A percentile compares a stretch with the other conserved stretches of the same genome.
These are phyloP conservation scores for Boletus rubroflammeus DNA, from an alignment of 768 basidiomycete genomes.

Conservation along the genomic window DNA sequence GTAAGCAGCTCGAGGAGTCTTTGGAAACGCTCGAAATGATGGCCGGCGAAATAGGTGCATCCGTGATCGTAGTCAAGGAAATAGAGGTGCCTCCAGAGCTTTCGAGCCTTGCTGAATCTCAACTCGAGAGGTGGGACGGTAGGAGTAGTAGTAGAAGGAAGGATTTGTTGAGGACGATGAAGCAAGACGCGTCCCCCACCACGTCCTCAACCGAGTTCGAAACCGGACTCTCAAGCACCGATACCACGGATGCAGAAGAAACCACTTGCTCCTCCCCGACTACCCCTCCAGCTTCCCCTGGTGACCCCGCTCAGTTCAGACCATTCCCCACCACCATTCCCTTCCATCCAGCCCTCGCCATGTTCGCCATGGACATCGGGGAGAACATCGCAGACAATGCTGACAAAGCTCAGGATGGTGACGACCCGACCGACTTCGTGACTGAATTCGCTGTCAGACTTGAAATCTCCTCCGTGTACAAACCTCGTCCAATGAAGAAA, in stretches of 20 bases:
- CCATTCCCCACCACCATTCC: slow-evolving; percentile 11
- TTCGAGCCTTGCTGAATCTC: slow-evolving; percentile 33
- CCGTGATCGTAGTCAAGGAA: slow-evolving; percentile 87
- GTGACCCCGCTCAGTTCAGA: background rate
- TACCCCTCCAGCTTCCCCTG: slow-evolving; percentile 6
- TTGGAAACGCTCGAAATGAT: slow-evolving; percentile 88
- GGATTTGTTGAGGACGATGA: slow-evolving; percentile 23
- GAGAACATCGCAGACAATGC: slow-evolving; percentile 33
- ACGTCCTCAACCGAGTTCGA: slow-evolving; percentile 39
- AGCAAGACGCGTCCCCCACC: slow-evolving; percentile 31
- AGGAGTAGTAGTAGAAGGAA: slow-evolving; percentile 36
- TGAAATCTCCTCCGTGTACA: slow-evolving; percentile 69
- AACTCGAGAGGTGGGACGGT: slow-evolving; percentile 34
- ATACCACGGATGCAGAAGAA: slow-evolving; percentile 39
- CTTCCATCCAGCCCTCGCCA: slow-evolving; percentile 28
- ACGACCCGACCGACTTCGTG: background rate
- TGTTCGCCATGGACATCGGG: slow-evolving; percentile 50
- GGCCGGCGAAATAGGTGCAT: slow-evolving; percentile 91
- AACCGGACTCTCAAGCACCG: slow-evolving; percentile 35
- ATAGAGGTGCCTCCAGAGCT: slow-evolving; percentile 68
- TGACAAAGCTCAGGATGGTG: slow-evolving; percentile 21
- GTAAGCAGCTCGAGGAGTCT: slow-evolving; percentile 72
- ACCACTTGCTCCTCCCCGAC: slow-evolving; percentile 5
- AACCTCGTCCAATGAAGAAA: slow-evolving; percentile 63
- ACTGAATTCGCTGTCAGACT: slow-evolving; percentile 47